A percentile compares a stretch with the other conserved stretches of the same genome.
Conservation (phyloP, 208 protist genomes). For the Trypanosoma melophagium region DNA sequence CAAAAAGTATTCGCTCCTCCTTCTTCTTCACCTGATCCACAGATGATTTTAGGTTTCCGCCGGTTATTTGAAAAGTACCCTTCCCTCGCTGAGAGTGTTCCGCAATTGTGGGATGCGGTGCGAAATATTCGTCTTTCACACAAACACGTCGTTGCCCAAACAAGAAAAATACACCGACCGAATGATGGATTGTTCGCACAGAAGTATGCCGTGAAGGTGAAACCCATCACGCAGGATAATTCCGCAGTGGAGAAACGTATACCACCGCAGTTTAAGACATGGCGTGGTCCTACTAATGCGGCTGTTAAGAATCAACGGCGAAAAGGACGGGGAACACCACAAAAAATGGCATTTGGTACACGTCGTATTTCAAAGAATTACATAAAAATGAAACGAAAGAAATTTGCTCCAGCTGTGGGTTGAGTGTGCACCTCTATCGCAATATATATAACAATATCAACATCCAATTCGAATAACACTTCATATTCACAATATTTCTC, state of each 20-base stretch:
- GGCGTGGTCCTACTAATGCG: conserved; percentile 38
- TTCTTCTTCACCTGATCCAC: conserved; percentile 29
- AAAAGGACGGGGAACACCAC: conserved; percentile 28
- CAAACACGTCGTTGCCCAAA: conserved; percentile 28
- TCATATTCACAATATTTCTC: too few relatives aligned
- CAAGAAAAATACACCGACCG: conserved; percentile 14
- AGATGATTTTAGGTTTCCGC: conserved; percentile 58
- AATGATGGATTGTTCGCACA: conserved; percentile 47
- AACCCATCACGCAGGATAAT: conserved; percentile 39
- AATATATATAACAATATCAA: too few relatives aligned
- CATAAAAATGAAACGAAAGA: conserved; percentile 60
- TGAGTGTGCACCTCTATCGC: too few relatives aligned
- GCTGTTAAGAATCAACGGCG: conserved; percentile 25
- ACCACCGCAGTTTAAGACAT: conserved; percentile 77
- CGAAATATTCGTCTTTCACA: conserved; percentile 56
- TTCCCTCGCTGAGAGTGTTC: conserved; percentile 32
- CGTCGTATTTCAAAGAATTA: conserved; percentile 79
- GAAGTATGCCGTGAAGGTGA: conserved; percentile 60
- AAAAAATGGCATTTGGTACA: conserved; percentile 62
- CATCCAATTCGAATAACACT: too few relatives aligned
- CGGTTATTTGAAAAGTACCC: conserved; percentile 63
- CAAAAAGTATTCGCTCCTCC: background rate
- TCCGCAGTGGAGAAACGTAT: conserved; percentile 61
- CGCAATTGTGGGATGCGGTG: conserved; percentile 70
- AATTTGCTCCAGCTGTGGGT: conserved; percentile 31